phyloP scores from a whole-genome alignment of 345 rosid species.

The Aquilaria sinensis region DNA sequence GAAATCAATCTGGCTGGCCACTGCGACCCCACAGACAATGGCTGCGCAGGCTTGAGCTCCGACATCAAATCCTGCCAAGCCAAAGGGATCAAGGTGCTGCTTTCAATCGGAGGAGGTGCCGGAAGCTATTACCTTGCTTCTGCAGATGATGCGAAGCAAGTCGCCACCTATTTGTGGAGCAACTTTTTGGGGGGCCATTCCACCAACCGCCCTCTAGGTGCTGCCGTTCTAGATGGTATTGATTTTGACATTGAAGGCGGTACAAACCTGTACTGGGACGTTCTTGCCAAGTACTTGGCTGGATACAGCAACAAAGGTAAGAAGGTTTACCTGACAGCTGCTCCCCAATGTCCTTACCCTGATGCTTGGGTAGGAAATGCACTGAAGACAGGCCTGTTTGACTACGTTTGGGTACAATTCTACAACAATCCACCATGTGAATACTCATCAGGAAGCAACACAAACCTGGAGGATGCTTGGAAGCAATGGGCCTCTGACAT shows the following conservation, averaged over 20 bases:
- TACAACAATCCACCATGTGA: slow-evolving; percentile 11
- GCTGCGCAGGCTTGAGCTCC: slow-evolving; percentile 5
- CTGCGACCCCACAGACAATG: slow-evolving; percentile 2
- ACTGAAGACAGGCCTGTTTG: slow-evolving; percentile 6
- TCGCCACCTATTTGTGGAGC: slow-evolving; percentile 6
- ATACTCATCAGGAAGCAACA: background rate
- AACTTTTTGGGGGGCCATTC: slow-evolving; percentile 5
- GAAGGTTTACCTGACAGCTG: slow-evolving; percentile 7
- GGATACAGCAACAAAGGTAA: slow-evolving; percentile 1
- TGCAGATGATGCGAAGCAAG: slow-evolving; percentile 4
- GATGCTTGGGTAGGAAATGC: slow-evolving; percentile 11
- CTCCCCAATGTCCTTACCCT: slow-evolving; percentile 11
- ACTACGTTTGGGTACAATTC: slow-evolving; percentile 7
- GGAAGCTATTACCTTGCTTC: slow-evolving; percentile 6
- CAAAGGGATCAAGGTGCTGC: slow-evolving; percentile 5
- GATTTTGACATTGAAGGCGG: slow-evolving; percentile 13
- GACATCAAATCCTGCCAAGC: slow-evolving; percentile 10
- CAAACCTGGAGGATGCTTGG: slow-evolving; percentile 9
- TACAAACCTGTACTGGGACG: slow-evolving; percentile 11
- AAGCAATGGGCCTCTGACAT: slow-evolving; percentile 4
- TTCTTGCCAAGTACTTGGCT: slow-evolving; percentile 6
- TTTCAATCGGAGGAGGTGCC: slow-evolving; percentile 5
- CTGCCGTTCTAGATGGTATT: slow-evolving; percentile 7
- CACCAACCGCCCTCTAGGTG: slow-evolving; percentile 7
- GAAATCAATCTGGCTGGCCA: slow-evolving; percentile 8